These are phyloP conservation scores for Tetradesmus lagerheimii DNA, from an alignment of 139 green algal genomes.

Conservation along the genomic window DNA sequence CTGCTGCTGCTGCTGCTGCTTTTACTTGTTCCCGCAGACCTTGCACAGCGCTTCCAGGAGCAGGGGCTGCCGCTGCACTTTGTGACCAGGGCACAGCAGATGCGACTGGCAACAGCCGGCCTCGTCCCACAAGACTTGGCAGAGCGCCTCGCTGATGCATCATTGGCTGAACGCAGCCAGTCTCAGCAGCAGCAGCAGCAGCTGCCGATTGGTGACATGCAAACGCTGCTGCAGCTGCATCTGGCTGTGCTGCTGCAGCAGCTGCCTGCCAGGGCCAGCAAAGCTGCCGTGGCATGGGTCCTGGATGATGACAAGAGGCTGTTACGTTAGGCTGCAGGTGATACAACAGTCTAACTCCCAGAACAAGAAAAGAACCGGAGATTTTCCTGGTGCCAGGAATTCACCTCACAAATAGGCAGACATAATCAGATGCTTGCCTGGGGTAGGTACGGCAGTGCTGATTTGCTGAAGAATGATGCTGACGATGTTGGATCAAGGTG, in stretches of 20 bases:
- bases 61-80: slow-evolving; percentile 24
- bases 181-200: background rate
- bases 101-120: slow-evolving; percentile 9
- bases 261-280: background rate
- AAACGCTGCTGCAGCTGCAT: slow-evolving; percentile 34
- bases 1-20: background rate
- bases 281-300: background rate
- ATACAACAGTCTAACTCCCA: too few relatives aligned
- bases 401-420: too few relatives aligned
- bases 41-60: background rate
- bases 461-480: too few relatives aligned
- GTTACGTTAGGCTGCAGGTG: too few relatives aligned
- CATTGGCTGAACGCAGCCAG: too few relatives aligned
- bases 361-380: too few relatives aligned
- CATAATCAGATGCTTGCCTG: too few relatives aligned
- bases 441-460: too few relatives aligned
- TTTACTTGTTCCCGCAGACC: background rate
- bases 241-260: background rate
- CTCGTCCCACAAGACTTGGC: background rate
- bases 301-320: slow-evolving; percentile 34
- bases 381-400: too few relatives aligned
- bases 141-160: background rate
- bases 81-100: slow-evolving; percentile 20
- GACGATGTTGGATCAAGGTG: too few relatives aligned
- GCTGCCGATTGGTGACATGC: slow-evolving; percentile 38